Evolutionary conservation across 345 rosid genomes (phyloP).

Genomic region (Luvunga scandens): DNA sequence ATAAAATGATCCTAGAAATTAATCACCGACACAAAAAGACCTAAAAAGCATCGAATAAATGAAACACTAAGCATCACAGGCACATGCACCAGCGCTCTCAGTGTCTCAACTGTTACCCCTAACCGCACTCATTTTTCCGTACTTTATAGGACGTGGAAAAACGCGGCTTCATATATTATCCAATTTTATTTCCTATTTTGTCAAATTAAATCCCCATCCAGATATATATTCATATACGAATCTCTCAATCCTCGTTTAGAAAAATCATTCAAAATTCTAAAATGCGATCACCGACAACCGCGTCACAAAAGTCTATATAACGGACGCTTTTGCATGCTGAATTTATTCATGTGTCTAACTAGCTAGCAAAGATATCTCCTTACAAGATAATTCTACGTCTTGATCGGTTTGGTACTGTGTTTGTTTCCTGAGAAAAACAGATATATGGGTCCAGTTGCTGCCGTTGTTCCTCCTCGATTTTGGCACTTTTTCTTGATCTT

Average conservation of each 20-base stretch:
- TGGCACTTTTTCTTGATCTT: conserved; percentile 13
- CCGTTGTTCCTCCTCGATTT: conserved; percentile 4
- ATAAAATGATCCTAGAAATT: not conserved
- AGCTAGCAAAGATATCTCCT: not conserved
- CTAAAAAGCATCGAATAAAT: not conserved
- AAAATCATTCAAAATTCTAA: not conserved
- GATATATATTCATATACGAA: not conserved
- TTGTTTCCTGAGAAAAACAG: not conserved
- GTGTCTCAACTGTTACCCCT: not conserved
- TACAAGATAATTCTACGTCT: not conserved
- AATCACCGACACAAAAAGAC: conserved; percentile 18
- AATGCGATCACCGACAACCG: conserved; percentile 34
- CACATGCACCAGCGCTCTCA: not conserved
- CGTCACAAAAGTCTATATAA: conserved; percentile 10
- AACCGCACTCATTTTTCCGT: conserved; percentile 11
- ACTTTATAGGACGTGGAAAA: not conserved
- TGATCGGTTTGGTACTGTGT: not conserved
- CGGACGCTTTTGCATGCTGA: not conserved
- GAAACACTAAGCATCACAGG: conserved; percentile 2
- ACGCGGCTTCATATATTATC: conserved; percentile 13
- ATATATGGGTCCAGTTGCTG: conserved; percentile 9
- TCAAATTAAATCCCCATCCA: not conserved
- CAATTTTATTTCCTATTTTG: not conserved
- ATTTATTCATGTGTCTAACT: not conserved
- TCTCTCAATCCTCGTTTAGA: not conserved